phyloP scores from a whole-genome alignment of 2,329 filamentous ascomycete genomes.

The Pyrenophora seminiperda region DNA sequence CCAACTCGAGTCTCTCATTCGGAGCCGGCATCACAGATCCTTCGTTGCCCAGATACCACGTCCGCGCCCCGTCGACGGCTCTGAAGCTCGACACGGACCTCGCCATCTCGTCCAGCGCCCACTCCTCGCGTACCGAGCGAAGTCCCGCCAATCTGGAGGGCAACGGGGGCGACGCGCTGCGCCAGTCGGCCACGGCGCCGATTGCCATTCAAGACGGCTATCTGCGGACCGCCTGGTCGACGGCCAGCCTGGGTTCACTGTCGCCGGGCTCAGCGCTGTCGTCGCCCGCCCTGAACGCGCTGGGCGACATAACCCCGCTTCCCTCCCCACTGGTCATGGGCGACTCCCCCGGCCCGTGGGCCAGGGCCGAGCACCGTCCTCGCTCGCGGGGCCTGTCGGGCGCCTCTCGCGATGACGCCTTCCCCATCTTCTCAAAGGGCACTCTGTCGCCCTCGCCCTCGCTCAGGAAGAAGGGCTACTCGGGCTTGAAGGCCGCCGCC shows the following conservation, averaged over 20 bases:
- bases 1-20: conserved; percentile 33
- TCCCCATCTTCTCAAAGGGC: conserved; percentile 36
- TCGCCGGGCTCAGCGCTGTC: conserved; percentile 54
- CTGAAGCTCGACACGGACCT: conserved; percentile 41
- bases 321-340: conserved; percentile 54
- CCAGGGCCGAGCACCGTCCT: conserved; percentile 40
- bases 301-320: conserved; percentile 58
- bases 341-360: conserved; percentile 53
- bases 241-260: conserved; percentile 52
- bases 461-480: conserved; percentile 56
- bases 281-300: conserved; percentile 55
- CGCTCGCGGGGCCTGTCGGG: conserved; percentile 43
- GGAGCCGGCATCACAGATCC: conserved; percentile 11
- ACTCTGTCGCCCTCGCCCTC: conserved; percentile 47
- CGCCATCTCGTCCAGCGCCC: conserved; percentile 34
- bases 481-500: conserved; percentile 49
- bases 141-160: conserved; percentile 43
- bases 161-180: conserved; percentile 33
- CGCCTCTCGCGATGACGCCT: conserved; percentile 40
- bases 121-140: conserved; percentile 20
- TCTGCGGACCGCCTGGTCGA: conserved; percentile 50
- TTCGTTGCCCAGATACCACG: conserved; percentile 30
- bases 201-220: conserved; percentile 46
- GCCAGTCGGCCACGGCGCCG: conserved; percentile 45
- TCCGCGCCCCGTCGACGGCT: conserved; percentile 31